Base-by-base conservation (phyloP, 2,329 filamentous ascomycete species). In the Colletotrichum truncatum region DNA sequence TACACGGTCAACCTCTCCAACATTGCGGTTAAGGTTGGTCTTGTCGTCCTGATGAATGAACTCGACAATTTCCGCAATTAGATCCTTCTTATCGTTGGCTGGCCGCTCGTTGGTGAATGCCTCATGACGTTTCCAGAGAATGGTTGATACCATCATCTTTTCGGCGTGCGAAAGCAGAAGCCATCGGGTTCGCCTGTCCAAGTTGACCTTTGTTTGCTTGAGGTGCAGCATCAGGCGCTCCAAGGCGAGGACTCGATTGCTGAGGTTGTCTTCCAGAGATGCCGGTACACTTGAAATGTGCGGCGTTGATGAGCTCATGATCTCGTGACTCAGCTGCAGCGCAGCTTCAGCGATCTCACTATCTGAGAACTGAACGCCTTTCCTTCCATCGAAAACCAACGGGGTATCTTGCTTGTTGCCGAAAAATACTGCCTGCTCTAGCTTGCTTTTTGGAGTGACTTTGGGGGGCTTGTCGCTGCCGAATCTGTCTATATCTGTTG, bases 351-450 rank as follows among this genome's bases (percentile, higher is more conserved):
- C 90, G 25, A 97, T 85, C 71, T 97, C 93, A 23, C 87, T 82
- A 16, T 85, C 78, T 0, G 88, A 83, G 69, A 96, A 97, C 4
- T 85, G 83, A 48, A 90, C 81, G 58, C 89, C 88, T 38, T 87
- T 83, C 68, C 88, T 87, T 43, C 89, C 86, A 43, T 91, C 87
- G 71, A 99, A 93, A 67, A 94, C 89, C n/a, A 99, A 80, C n/a
- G 95, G 92, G 71, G 94, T 98, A 72, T 93, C 89, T 67, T 90
- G 86, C 74, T 92, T 89, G 49, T 88, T 89, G 2, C 94, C 94
- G 74, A 93, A 98, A 78, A 98, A 98, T 1, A 98, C 92, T 3
- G 94, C 94, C 79, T 99, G 94, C 74, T 98, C 93, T 39, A 99
- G 85, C 78, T 96, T 97, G 78, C 89, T 93, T 78, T 93, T 96